A percentile compares a stretch with the other conserved stretches of the same genome.
These are phyloP conservation scores for Peronosclerospora sorghi DNA, from an alignment of 352 stramenopile genomes.

Conservation along the genomic window DNA sequence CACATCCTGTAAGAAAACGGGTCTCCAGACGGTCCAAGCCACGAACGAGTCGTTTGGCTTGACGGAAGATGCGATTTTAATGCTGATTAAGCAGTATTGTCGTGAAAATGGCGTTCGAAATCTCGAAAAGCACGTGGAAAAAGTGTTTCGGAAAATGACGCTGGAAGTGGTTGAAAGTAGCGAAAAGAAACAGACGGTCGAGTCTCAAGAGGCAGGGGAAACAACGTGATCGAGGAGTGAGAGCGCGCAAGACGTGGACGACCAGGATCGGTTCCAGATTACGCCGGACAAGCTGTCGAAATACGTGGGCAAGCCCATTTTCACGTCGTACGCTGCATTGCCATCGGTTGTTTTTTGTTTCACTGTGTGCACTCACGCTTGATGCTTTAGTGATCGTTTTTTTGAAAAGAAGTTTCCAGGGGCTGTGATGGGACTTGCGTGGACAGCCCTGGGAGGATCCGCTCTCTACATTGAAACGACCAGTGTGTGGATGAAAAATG, in stretches of 20 bases:
- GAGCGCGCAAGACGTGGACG: slow-evolving; percentile 9
- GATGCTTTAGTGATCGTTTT: slow-evolving; percentile 82
- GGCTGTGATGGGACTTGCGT: slow-evolving; percentile 98
- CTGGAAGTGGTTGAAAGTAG: slow-evolving; percentile 57
- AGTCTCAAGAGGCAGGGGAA: slow-evolving; percentile 32
- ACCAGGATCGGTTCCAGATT: slow-evolving; percentile 83
- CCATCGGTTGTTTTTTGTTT: slow-evolving; percentile 12
- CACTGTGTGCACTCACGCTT: too few species aligned
- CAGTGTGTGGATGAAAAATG: slow-evolving; percentile 52
- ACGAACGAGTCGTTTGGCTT: slow-evolving; percentile 4
- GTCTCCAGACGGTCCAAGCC: slow-evolving; percentile 30
- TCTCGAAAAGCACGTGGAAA: slow-evolving; percentile 66
- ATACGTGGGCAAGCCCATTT: slow-evolving; percentile 97
- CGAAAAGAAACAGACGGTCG: slow-evolving; percentile 7
- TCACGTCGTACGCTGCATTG: slow-evolving; percentile 80
- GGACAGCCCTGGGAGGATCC: slow-evolving; percentile 96
- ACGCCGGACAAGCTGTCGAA: slow-evolving; percentile 91
- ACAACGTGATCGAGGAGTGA: slow-evolving; percentile 11
- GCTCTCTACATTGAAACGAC: slow-evolving; percentile 98
- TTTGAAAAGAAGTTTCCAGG: slow-evolving; percentile 91
- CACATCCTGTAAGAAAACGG: slow-evolving; percentile 67
- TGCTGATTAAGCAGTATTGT: slow-evolving; percentile 75
- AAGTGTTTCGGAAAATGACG: slow-evolving; percentile 63
- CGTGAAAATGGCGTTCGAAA: slow-evolving; percentile 81
- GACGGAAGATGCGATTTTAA: slow-evolving; percentile 47